Base-by-base conservation (phyloP, 2,329 filamentous ascomycete species). In the Verticillium alfalfae region DNA sequence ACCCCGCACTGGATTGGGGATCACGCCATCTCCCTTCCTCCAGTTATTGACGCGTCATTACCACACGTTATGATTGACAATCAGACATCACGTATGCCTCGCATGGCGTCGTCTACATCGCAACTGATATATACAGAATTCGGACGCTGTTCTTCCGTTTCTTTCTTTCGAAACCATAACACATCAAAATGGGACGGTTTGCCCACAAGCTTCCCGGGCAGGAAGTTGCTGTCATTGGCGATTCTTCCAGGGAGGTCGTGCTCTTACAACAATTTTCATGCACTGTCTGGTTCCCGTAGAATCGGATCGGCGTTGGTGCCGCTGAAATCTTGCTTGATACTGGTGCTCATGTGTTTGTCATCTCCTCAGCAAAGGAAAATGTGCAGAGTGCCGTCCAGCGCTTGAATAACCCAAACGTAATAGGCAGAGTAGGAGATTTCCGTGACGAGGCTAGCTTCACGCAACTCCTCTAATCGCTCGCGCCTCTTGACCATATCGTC, bases 241-340 rank as follows among this genome's bases (percentile, higher is more conserved):
- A 74, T 12, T 71, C 72, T 2, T 75, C 74, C 1, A 73, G 73
- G 73, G 73, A 66, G 8, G 63, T 34, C 37, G 12, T 34, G 34
- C 9, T 57, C 49, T 18, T 57, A 3, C 36, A 55, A 57, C 10
- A n/a, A 6, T 39, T 57, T 6, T 37, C 37, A 60, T 34, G 61
- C 34, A 62, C 22, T 10, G 36, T 52, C n/a, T 60, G 36, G 15
- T 13, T 22, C 12, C 15, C 4, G 1, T 38, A 76, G 73, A n/a
- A 77, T 77, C 59, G 74, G 75, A 77, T 77, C 59, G 74, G 75
- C n/a, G 76, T 69, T 60, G 75, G 75, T 34, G 74, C 71, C 2
- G 74, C 75, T n/a, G 65, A 70, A 57, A 69, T 71, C 34, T 70
- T 76, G 58, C 61, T 75, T 22, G 73, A 73, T 34, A 69, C 70